Evolutionary conservation across 352 stramenopile genomes (phyloP).

Genomic region (Pythium phragmiticola): DNA sequence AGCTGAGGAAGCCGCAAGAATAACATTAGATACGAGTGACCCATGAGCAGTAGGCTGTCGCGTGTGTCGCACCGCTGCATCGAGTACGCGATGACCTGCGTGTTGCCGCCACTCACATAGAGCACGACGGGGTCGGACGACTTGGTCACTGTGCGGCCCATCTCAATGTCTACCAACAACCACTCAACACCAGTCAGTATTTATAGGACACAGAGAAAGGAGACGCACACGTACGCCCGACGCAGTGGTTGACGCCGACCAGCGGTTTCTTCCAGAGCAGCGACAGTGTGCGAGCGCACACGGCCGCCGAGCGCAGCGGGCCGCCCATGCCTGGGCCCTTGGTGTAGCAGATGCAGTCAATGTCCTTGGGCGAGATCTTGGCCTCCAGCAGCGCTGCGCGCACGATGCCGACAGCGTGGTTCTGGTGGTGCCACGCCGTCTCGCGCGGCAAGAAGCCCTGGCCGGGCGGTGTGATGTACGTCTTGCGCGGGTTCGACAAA

Average conservation of each 20-base stretch:
- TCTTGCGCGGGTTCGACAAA: constrained; percentile 98
- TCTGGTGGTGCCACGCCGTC: constrained; percentile 99
- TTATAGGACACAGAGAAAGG: background rate
- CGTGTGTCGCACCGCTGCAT: constrained; percentile 64
- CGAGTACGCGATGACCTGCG: constrained; percentile 93
- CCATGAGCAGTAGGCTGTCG: too few species aligned
- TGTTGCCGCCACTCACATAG: constrained; percentile 99
- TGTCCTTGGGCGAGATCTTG: constrained; percentile 73
- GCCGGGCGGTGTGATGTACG: constrained; percentile 97
- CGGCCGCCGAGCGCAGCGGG: constrained; percentile 94
- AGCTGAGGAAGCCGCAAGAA: constrained; percentile 47
- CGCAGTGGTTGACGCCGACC: constrained; percentile 99
- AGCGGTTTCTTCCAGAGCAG: constrained; percentile 96
- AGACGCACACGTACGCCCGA: constrained; percentile 82
- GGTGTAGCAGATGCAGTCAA: constrained; percentile 95
- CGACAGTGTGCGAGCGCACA: constrained; percentile 93
- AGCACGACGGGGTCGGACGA: constrained; percentile 96
- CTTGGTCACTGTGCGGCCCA: constrained; percentile 97
- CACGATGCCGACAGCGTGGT: constrained; percentile 95
- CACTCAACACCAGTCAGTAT: background rate
- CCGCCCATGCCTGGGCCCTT: constrained; percentile 98
- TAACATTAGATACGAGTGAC: background rate
- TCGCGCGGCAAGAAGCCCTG: constrained; percentile 98
- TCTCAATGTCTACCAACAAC: constrained; percentile 95
- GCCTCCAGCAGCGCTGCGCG: constrained; percentile 93